Conservation (phyloP, 768 basidiomycete genomes). For the Collybiopsis luxurians region DNA sequence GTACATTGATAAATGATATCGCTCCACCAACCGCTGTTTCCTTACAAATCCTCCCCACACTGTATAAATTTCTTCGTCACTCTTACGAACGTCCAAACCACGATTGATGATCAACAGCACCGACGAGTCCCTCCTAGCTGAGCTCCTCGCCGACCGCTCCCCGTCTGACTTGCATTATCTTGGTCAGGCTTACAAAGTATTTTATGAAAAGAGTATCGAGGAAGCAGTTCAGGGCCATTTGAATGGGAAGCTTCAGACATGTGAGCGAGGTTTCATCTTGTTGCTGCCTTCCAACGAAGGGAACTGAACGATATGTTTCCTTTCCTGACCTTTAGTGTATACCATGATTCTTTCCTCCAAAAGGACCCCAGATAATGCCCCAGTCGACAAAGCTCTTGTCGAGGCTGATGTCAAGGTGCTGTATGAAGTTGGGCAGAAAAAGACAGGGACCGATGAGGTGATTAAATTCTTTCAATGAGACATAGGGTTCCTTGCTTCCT, state of each 20-base stretch:
- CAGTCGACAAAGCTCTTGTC: constrained; percentile 26
- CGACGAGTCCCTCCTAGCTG: constrained; percentile 3
- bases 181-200: not conserved
- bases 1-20: no score
- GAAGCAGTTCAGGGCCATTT: constrained; percentile 7
- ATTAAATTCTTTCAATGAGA: no score
- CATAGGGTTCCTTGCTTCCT: no score
- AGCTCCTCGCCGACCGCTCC: constrained; percentile 12
- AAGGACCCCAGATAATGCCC: constrained; percentile 25
- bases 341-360: constrained; percentile 30
- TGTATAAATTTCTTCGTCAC: no score
- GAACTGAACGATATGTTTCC: no score
- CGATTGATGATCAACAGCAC: constrained; percentile 2
- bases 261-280: constrained; percentile 1
- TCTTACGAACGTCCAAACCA: no score
- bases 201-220: constrained; percentile 3
- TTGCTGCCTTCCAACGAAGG: not conserved
- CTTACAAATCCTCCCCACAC: no score
- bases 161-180: constrained; percentile 1
- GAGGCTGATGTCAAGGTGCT: no score
- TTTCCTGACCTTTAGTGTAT: no score
- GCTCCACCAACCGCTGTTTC: no score
- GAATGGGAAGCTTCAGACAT: constrained; percentile 7
- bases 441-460: constrained; percentile 30
- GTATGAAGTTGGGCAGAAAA: constrained; percentile 28